Evolutionary conservation across 495 filamentous ascomycete species (phyloP), one percentile per base, ranked within the genome.

Genomic region (Lineolata rhizophorae): DNA sequence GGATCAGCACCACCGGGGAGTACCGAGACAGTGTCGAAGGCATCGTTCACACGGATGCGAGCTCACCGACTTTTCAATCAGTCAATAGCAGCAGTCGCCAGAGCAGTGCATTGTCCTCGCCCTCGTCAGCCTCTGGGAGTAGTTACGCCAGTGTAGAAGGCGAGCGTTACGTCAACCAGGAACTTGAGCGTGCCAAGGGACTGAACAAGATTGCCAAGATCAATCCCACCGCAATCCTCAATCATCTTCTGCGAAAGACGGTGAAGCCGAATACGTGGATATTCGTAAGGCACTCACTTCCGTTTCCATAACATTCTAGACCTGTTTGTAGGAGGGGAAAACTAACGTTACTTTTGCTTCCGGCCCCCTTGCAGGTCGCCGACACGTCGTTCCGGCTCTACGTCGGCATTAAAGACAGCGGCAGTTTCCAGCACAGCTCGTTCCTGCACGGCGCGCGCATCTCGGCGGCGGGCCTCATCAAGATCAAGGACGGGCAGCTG

Each of bases 311-410:
- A n/a, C n/a, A n/a, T n/a, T n/a, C n/a, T n/a, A n/a, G n/a, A n/a
- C n/a, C n/a, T n/a, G n/a, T n/a, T n/a, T n/a, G n/a, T n/a, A n/a
- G n/a, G n/a, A n/a, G n/a, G n/a, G n/a, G n/a, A n/a, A n/a, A n/a
- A n/a, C n/a, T n/a, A n/a, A n/a, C 4, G 30, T 11, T 25, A 24
- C 35, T n/a, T n/a, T n/a, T n/a, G n/a, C n/a, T n/a, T n/a, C n/a
- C n/a, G n/a, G n/a, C n/a, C 31, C n/a, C 34, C 34, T 10, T 13
- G 37, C 25, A 50, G 47, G 44, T 78, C 14, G 72, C 73, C 20
- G 83, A 94, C 52, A 85, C 79, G 0, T 75, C 69, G 2, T 85
- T 80, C 43, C 68, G 84, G 5, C 58, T 93, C 0, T 92, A 93
- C 54, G 66, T 92, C 22, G 83, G 80, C 27, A 87, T 94, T 51